phyloP scores from a whole-genome alignment of 106 monocot genomes.

The Apostasia ramifera region DNA sequence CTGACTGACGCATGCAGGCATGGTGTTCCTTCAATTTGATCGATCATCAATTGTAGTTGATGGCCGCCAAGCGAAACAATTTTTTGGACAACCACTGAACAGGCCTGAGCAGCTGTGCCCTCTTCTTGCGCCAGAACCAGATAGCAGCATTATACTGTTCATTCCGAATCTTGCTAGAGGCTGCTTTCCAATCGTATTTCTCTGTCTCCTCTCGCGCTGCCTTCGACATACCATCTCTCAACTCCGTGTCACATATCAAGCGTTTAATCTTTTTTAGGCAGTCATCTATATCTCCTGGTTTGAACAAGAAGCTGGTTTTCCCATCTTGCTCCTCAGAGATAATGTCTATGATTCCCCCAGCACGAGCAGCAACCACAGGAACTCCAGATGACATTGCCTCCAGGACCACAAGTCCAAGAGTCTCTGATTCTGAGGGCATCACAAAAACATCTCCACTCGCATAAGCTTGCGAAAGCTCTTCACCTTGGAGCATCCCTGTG shows the following conservation, averaged over 20 bases:
- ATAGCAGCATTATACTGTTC: constrained; percentile 87
- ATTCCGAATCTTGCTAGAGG: constrained; percentile 67
- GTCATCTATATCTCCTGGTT: constrained; percentile 77
- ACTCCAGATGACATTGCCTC: constrained; percentile 96
- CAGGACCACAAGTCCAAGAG: constrained; percentile 80
- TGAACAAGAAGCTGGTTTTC: constrained; percentile 65
- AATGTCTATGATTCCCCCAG: constrained; percentile 85
- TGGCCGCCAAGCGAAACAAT: constrained; percentile 9
- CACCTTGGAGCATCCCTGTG: constrained; percentile 92
- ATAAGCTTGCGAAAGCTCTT: constrained; percentile 86
- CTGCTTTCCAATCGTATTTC: constrained; percentile 85
- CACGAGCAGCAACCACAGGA: constrained; percentile 80
- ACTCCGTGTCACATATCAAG: constrained; percentile 29
- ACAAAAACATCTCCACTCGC: constrained; percentile 85
- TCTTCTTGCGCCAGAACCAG: constrained; percentile 77
- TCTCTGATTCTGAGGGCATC: constrained; percentile 97
- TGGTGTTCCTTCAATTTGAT: too few relatives aligned
- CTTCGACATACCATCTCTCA: constrained; percentile 57
- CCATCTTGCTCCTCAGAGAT: constrained; percentile 83
- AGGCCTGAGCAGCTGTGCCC: constrained; percentile 51
- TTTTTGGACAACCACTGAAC: constrained; percentile 49
- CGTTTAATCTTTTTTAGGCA: constrained; percentile 59
- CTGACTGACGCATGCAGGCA: too few relatives aligned
- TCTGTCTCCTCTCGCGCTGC: constrained; percentile 80
- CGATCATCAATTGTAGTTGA: too few relatives aligned